phyloP scores from a whole-genome alignment of 768 basidiomycete species.

The Boletus coccyginus region DNA sequence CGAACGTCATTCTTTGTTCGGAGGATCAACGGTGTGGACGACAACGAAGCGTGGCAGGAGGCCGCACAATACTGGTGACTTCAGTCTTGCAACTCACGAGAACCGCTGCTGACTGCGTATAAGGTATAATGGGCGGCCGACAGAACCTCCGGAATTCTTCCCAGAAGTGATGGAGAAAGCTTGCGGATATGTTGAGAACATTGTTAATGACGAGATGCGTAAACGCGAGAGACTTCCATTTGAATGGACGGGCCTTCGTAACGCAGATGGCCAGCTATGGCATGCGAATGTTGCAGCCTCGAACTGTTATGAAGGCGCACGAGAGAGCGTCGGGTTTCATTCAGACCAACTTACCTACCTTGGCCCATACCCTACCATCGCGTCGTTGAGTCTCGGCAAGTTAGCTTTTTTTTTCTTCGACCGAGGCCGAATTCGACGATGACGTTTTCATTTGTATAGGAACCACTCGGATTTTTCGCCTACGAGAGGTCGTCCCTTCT shows the following conservation, averaged over 20 bases:
- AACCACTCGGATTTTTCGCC: slow-evolving; percentile 64
- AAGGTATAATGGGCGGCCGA: slow-evolving; percentile 79
- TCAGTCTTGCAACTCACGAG: neutral
- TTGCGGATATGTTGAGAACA: slow-evolving; percentile 61
- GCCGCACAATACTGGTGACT: slow-evolving; percentile 73
- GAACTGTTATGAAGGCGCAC: slow-evolving; percentile 80
- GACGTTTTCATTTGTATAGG: slow-evolving; percentile 37
- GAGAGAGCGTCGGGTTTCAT: slow-evolving; percentile 80
- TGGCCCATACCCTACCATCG: slow-evolving; percentile 83
- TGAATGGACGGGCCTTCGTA: slow-evolving; percentile 56
- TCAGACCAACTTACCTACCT: slow-evolving; percentile 80
- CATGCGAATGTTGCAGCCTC: slow-evolving; percentile 83
- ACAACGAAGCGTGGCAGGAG: slow-evolving; percentile 59
- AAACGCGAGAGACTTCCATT: slow-evolving; percentile 58
- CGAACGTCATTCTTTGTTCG: slow-evolving; percentile 75
- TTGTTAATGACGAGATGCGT: slow-evolving; percentile 70
- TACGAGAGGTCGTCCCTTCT: slow-evolving; percentile 73
- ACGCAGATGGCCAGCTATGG: slow-evolving; percentile 44
- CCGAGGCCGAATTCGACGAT: neutral
- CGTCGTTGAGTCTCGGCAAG: slow-evolving; percentile 76
- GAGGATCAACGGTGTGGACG: slow-evolving; percentile 41
- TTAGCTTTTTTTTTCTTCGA: neutral
- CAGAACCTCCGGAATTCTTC: slow-evolving; percentile 55
- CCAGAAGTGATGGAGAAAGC: slow-evolving; percentile 76
- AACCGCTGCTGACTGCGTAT: slow-evolving; percentile 6